phyloP scores from a whole-genome alignment of 129 eudicot species.

The Arctium lappa region DNA sequence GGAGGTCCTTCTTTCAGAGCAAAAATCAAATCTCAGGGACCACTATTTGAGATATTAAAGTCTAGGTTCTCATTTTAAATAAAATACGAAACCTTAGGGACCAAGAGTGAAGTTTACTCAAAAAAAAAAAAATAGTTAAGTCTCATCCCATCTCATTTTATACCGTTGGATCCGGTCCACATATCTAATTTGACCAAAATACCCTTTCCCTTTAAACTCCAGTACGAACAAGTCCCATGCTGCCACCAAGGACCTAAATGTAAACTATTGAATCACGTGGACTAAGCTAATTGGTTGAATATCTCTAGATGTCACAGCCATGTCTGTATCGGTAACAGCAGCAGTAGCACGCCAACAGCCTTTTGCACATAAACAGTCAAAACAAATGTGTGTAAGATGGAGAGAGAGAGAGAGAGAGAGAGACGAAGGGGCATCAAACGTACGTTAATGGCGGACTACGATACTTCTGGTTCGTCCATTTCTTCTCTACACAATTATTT shows the following conservation, averaged over 20 bases:
- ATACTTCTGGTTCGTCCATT: background rate
- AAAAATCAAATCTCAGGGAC: too few species aligned
- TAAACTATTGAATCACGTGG: background rate
- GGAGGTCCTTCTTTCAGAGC: too few species aligned
- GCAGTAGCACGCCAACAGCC: background rate
- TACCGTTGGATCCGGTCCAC: background rate
- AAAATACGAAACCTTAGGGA: too few species aligned
- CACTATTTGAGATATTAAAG: too few species aligned
- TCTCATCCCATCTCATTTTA: background rate
- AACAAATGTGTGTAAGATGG: background rate
- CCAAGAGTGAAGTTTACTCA: too few species aligned
- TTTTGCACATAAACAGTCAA: background rate
- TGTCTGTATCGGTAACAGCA: background rate
- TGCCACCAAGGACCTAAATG: background rate
- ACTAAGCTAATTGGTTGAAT: background rate
- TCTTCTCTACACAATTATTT: background rate
- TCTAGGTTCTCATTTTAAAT: too few species aligned
- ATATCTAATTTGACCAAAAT: background rate
- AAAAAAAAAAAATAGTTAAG: too few species aligned
- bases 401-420: background rate
- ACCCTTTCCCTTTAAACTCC: background rate
- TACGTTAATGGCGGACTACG: conserved; percentile 1
- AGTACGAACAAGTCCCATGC: background rate
- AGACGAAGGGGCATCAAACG: background rate
- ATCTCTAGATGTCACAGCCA: background rate